Evolutionary conservation across 371 early-diverging fungal species (phyloP).

Genomic region (Saksenaea oblongispora): DNA sequence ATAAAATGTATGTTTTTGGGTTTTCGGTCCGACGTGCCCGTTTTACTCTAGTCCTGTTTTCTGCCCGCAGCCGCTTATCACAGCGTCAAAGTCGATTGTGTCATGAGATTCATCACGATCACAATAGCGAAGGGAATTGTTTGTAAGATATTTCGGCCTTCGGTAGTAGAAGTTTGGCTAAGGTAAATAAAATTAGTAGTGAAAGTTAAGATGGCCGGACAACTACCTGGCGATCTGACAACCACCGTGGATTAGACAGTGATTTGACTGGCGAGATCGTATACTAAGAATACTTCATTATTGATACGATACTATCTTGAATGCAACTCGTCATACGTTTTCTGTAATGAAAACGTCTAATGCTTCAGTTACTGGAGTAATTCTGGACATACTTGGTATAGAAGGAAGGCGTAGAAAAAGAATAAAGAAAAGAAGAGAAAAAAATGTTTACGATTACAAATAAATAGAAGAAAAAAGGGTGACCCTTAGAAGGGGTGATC

Average conservation of each 20-base stretch:
- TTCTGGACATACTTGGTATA: neutral
- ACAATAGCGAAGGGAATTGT: neutral
- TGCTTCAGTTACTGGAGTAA: neutral
- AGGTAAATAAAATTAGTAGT: neutral
- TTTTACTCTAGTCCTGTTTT: neutral
- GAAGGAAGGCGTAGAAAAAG: neutral
- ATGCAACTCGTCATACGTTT: neutral
- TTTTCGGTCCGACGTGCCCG: slow-evolving; percentile 2
- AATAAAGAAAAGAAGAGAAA: neutral
- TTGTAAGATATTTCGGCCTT: no score
- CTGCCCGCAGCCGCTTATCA: neutral
- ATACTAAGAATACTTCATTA: neutral
- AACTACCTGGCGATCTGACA: neutral
- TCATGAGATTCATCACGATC: neutral
- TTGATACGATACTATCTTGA: neutral
- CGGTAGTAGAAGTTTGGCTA: neutral
- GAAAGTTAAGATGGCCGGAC: neutral
- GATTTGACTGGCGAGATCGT: neutral
- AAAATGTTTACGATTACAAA: neutral
- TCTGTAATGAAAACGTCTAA: neutral
- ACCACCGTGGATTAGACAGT: neutral
- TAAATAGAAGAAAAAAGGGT: neutral
- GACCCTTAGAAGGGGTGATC: neutral
- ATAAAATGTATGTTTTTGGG: neutral
- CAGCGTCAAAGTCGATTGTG: neutral